Conservation (phyloP, 2,329 filamentous ascomycete genomes). For the Bertia moriformis region DNA sequence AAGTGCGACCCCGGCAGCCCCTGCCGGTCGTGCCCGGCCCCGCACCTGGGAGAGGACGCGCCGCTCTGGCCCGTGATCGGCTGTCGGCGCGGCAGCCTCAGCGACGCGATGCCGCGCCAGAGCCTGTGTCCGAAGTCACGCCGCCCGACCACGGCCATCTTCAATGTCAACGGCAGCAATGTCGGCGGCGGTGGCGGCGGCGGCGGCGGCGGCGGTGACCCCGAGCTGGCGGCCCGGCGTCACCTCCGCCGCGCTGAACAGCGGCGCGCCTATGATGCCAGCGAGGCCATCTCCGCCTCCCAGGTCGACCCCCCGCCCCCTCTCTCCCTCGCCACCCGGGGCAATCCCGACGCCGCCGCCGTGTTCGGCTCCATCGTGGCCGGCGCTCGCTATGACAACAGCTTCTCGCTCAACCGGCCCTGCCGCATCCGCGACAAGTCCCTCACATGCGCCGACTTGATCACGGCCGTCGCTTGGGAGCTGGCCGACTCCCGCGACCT, state of each 20-base stretch:
- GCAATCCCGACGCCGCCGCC: constrained; percentile 5
- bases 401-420: constrained; percentile 7
- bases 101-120: constrained; percentile 10
- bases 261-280: constrained; percentile 13
- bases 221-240: constrained; percentile 5
- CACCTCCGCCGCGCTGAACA: constrained; percentile 12
- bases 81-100: constrained; percentile 12
- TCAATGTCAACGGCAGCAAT: background rate
- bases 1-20: constrained; percentile 12
- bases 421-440: constrained; percentile 6
- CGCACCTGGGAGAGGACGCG: constrained; percentile 13
- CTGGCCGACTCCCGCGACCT: constrained; percentile 12
- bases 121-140: constrained; percentile 10
- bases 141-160: background rate
- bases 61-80: constrained; percentile 15
- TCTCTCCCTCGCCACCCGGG: constrained; percentile 6
- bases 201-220: too few relatives aligned
- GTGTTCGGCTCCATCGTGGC: constrained; percentile 10
- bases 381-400: constrained; percentile 11
- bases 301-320: constrained; percentile 4
- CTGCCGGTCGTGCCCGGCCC: constrained; percentile 13
- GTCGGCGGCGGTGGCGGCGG: too few relatives aligned
- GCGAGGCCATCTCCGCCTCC: background rate
- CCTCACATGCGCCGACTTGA: constrained; percentile 12
- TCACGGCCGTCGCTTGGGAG: constrained; percentile 14